Base-by-base conservation (phyloP, 192 early-diverging fungal genomes). In the Backusella tuberculispora region DNA sequence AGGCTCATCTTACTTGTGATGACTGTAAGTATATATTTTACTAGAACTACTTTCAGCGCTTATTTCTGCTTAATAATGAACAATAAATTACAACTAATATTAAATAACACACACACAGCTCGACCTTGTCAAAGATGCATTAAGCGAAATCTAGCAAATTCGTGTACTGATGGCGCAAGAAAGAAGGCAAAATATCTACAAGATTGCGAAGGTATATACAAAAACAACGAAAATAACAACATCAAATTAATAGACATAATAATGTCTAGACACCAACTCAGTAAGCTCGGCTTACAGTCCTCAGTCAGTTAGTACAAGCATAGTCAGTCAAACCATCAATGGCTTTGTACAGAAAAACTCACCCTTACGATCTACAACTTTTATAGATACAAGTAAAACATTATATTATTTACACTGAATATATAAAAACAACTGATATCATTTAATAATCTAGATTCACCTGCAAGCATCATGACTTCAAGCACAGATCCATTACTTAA, bases 151-250 rank as follows among this genome's bases (percentile, higher is more conserved):
- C 73, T 95, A 24, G 90, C 84, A 4, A 80, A 76, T 37, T 89
- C 91, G 0, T 97, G 96, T 77, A 87, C 90, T 4, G 97, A 98
- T 76, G 97, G 97, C 26, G 82, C 85, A 53, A 88, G 97, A 69
- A 98, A 97, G 79, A 95, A 92, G 79, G 95, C 97, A 48, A 98
- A 98, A 80, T 98, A 98, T 73, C 84, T 98, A 67, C 86, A 91
- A 74, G 94, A 95, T 64, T 81, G 81, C n/a, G 86, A 87, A 67
- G 88, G 87, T 66, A 80, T 26, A 26, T 66, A 40, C 17, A 82
- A 67, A 71, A 78, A 44, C 76, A 40, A 1, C 8, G 10, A 19
- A 12, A 10, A 64, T 64, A 64, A 10, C 5, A 41, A 46, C 9
- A 15, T 29, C 40, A 6, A 8, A 46, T 40, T 46, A 34, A 14